phyloP scores from a whole-genome alignment of 148 eudicot species.

The Amaranthus hypochondriacus region DNA sequence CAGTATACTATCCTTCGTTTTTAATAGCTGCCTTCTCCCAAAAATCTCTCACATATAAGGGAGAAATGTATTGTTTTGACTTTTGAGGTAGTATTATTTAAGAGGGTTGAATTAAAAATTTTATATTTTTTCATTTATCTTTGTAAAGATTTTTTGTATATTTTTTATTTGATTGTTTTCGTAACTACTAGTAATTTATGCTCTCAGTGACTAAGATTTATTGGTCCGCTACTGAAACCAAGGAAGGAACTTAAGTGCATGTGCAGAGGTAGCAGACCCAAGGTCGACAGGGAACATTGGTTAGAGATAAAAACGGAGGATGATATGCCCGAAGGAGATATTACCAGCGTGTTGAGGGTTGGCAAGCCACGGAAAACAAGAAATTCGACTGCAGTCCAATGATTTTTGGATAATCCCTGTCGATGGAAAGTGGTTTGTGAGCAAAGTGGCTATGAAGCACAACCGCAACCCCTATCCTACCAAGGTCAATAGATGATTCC shows the following conservation, averaged over 20 bases:
- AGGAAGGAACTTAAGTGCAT: slow-evolving; percentile 2
- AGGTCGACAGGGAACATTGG: not conserved
- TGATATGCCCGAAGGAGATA: not conserved
- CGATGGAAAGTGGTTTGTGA: slow-evolving; percentile 6
- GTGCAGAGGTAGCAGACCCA: not conserved
- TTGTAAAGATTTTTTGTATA: too few species aligned
- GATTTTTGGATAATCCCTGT: not conserved
- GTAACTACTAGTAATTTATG: too few species aligned
- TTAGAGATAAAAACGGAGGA: not conserved
- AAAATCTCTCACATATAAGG: too few species aligned
- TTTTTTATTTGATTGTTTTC: too few species aligned
- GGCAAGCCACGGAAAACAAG: slow-evolving; percentile 11
- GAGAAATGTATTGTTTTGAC: too few species aligned
- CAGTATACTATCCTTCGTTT: too few species aligned
- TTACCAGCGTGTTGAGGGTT: not conserved
- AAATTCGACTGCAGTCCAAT: slow-evolving; percentile 5
- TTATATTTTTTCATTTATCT: too few species aligned
- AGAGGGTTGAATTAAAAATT: too few species aligned
- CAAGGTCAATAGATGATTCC: not conserved
- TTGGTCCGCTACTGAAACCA: not conserved
- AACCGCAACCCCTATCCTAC: slow-evolving; percentile 2
- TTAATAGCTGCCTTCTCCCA: too few species aligned
- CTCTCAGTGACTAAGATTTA: too few species aligned
- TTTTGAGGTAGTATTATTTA: too few species aligned
- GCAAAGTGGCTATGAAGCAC: slow-evolving; percentile 9